Evolutionary conservation across 495 filamentous ascomycete genomes (phyloP).

Genomic region (Xylaria telfairii): DNA sequence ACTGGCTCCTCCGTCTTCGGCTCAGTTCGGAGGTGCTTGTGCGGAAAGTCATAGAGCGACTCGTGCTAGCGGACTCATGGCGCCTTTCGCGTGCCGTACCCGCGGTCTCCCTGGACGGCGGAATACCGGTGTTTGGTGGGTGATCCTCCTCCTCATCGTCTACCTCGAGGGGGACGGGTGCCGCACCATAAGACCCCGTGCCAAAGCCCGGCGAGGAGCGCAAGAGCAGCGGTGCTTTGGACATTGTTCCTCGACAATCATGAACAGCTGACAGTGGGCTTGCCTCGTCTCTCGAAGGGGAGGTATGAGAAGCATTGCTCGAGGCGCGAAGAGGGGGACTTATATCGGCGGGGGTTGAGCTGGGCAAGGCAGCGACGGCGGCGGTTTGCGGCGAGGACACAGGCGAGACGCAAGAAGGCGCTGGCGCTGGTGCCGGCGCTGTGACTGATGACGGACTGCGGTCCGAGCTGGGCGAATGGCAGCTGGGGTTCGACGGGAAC

Average conservation of each 20-base stretch:
- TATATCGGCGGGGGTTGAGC: constrained; percentile 19
- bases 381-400: background rate
- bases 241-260: constrained; percentile 51
- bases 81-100: constrained; percentile 26
- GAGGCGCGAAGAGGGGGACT: constrained; percentile 30
- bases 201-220: constrained; percentile 63
- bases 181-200: constrained; percentile 35
- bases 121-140: constrained; percentile 7
- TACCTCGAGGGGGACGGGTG: constrained; percentile 29
- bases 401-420: background rate
- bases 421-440: background rate
- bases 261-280: constrained; percentile 30
- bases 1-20: constrained; percentile 38
- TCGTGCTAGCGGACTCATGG: constrained; percentile 29
- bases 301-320: constrained; percentile 35
- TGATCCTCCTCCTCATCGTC: constrained; percentile 28
- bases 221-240: constrained; percentile 60
- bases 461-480: constrained; percentile 17
- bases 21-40: constrained; percentile 34
- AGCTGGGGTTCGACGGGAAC: background rate
- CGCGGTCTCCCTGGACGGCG: constrained; percentile 26
- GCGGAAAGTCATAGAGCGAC: constrained; percentile 23
- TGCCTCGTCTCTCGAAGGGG: constrained; percentile 31
- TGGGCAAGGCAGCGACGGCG: background rate
- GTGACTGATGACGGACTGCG: constrained; percentile 10